A percentile compares a stretch with the other conserved stretches of the same genome.
Conservation (phyloP, 306 rosid genomes). For the Trifolium pratense region DNA sequence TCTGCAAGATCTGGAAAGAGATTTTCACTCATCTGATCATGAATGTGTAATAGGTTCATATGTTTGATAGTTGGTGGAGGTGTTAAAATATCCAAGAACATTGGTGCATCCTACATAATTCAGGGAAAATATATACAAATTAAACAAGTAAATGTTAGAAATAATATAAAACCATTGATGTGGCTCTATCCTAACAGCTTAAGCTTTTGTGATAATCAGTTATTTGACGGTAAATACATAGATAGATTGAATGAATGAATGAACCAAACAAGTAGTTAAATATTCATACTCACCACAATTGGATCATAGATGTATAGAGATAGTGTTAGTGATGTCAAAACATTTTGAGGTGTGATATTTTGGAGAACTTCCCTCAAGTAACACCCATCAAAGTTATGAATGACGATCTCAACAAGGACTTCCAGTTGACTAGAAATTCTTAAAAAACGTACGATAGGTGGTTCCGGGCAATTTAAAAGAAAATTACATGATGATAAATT, state of each 20-base stretch:
- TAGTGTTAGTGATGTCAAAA: background rate
- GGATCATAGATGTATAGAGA: background rate
- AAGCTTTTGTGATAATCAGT: too few relatives aligned
- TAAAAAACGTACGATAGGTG: background rate
- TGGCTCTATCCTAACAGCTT: too few relatives aligned
- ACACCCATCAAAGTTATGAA: too few relatives aligned
- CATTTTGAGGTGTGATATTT: background rate
- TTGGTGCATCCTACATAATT: conserved; percentile 21
- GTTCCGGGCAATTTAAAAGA: background rate
- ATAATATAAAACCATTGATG: too few relatives aligned
- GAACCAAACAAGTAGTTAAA: background rate
- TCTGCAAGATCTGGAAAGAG: background rate
- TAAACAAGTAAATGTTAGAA: too few relatives aligned
- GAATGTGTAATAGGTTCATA: background rate
- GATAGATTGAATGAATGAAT: background rate
- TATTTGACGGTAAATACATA: too few relatives aligned
- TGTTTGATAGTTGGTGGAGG: conserved; percentile 36
- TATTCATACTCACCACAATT: background rate
- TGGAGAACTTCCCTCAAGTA: background rate
- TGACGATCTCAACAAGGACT: background rate
- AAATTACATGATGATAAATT: conserved; percentile 1
- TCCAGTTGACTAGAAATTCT: conserved; percentile 28
- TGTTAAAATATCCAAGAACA: background rate
- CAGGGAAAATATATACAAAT: background rate
- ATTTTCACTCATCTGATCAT: background rate